Base-by-base conservation (phyloP, 1,284 basidiomycete genomes). In the Trichosporon faecale region DNA sequence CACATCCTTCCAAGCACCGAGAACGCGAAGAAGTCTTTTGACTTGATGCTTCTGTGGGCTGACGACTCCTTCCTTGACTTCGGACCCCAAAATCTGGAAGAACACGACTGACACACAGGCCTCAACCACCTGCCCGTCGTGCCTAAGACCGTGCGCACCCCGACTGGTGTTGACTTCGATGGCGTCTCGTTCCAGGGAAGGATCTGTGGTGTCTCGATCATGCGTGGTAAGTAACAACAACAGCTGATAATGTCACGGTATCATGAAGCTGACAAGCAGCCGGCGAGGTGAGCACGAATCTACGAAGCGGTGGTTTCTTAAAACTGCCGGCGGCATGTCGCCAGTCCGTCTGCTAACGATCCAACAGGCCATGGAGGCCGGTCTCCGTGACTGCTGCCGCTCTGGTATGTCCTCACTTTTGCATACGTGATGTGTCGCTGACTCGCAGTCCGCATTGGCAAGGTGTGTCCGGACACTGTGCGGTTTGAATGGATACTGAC, bases 101-200 rank as follows among this genome's bases (percentile, higher is more conserved):
- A 11, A 29, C 57, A 61, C 37, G 29, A 65, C 66, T 52, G 23
- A 52, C 49, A 23, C 21, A 12, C 91, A 85, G 93, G 95, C n/a
- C 85, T 98, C 70, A 98, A 99, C 84, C 94, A 98, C 83, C 87
- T 99, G 8, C 96, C 96, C 0, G 94, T 98, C 31, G 84, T 95
- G 16, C 89, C 91, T 46, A 92, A 93, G 85, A 90, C 88, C 3
- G 89, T 84, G n/a, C 73, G 75, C 18, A 83, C 84, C 1, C 82
- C 83, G 40, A 81, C 93, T 87, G 94, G 94, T 55, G 88, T 89
- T 65, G 86, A 86, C 8, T 97, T 95, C 79, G 87, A 92, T 68
- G 95, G 95, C 18, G 93, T 96, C 5, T 91, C 91, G 0, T 97
- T 97, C 81, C 90, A 95, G 79, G 95, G 95, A 21, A 92, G 93